Base-by-base conservation (phyloP, 2,329 filamentous ascomycete genomes). In the Aspergillus unguis region DNA sequence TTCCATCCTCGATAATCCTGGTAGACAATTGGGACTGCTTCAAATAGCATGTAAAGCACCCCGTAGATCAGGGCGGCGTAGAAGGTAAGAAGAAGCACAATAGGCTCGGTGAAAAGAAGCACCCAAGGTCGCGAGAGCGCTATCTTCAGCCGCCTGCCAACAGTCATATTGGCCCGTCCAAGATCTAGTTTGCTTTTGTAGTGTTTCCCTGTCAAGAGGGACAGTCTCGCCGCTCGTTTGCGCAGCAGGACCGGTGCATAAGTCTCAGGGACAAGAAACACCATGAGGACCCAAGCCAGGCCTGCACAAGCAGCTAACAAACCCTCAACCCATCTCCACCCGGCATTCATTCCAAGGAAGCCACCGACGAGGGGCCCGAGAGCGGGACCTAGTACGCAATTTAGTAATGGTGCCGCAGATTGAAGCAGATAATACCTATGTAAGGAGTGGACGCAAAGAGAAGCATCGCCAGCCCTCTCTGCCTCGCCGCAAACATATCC, bases 271-370 rank as follows among this genome's bases (percentile, higher is more conserved):
- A 71, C 62, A 9, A 67, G 47, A 0, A 65, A 41, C 2, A 62
- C 48, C 25, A 66, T 65, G 1, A 64, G 9, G 17, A 72, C 62
- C 65, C 81, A 85, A 46, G 86, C 75, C 6, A 77, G 69, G 6
- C 82, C 83, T 3, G 81, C 84, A 65, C 88, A 85, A 53, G 83
- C 81, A 44, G 80, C 77, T 62, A 84, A 77, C 42, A 87, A 68
- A 1, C 83, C 84, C 65, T 82, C 75, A 23, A 88, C 80, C 86
- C 86, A 88, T 60, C 84, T 75, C 86, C 86, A 88, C 11, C 85
- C 85, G n/a, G 77, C 78, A 2, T 77, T 75, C 65, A 36, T 36
- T 6, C 33, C 84, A 77, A 6, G 87, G 71, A 66, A 88, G 89
- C 2, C 85, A 0, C 86, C 84, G 63, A 73, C 81, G 50, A 71